Percentiles rank a stretch among this genome's conserved stretches.
Evolutionary conservation across 768 basidiomycete species (phyloP).

Genomic region (Sarcodon aspratus): DNA sequence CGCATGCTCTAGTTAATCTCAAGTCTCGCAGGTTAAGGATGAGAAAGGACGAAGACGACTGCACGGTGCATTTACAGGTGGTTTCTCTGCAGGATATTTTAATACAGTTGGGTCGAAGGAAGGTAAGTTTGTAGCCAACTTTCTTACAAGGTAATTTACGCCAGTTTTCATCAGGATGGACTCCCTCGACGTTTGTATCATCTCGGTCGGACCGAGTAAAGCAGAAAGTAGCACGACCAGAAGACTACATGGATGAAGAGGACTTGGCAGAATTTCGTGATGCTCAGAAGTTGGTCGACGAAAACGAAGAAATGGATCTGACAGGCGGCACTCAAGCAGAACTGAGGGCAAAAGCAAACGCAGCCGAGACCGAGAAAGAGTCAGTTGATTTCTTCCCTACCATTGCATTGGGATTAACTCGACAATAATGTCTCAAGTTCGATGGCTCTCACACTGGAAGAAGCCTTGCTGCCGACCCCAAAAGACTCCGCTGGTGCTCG

Average conservation of each 20-base stretch:
- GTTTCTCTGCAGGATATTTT: slow-evolving; percentile 96
- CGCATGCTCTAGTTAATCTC: slow-evolving; percentile 6
- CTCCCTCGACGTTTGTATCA: slow-evolving; percentile 87
- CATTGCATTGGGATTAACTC: neutral
- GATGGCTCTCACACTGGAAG: slow-evolving; percentile 48
- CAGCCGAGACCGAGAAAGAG: slow-evolving; percentile 38
- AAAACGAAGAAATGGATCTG: slow-evolving; percentile 67
- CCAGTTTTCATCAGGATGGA: slow-evolving; percentile 62
- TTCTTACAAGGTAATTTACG: neutral
- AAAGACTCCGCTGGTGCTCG: slow-evolving; percentile 75
- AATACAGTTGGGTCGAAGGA: slow-evolving; percentile 95
- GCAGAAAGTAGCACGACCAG: slow-evolving; percentile 49
- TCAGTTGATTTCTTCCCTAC: slow-evolving; percentile 20
- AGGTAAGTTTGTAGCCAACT: slow-evolving; percentile 34
- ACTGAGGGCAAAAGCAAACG: slow-evolving; percentile 23
- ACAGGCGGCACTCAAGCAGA: slow-evolving; percentile 41
- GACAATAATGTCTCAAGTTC: slow-evolving; percentile 29
- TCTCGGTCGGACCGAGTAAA: slow-evolving; percentile 71
- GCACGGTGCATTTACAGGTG: slow-evolving; percentile 98
- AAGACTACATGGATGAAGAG: slow-evolving; percentile 99
- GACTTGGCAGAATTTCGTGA: slow-evolving; percentile 79
- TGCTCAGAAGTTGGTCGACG: slow-evolving; percentile 62
- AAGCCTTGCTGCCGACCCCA: slow-evolving; percentile 60
- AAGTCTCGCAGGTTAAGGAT: slow-evolving; percentile 59
- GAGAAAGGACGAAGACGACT: slow-evolving; percentile 86